These are phyloP conservation scores for Pseudocercospora crystallina DNA, from an alignment of 2,329 filamentous ascomycete species.

Conservation along the genomic window DNA sequence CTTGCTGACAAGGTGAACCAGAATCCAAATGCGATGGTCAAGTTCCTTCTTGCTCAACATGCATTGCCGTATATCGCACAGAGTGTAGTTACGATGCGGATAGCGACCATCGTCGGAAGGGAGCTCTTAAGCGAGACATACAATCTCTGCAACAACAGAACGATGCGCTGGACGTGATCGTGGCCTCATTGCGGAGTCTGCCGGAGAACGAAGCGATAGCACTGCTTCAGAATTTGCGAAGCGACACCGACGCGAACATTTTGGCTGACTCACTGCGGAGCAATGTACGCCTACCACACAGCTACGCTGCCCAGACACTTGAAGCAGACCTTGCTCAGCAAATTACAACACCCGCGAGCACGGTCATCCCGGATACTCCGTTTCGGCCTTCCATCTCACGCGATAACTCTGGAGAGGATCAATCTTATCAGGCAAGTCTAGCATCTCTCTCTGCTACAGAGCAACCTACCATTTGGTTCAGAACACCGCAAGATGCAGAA, in stretches of 20 bases:
- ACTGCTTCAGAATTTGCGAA: constrained; percentile 45
- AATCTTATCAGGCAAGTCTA: not conserved
- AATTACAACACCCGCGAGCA: constrained; percentile 22
- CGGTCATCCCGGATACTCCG: constrained; percentile 5
- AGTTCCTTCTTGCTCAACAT: constrained; percentile 51
- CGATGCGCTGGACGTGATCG: constrained; percentile 41
- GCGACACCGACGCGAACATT: constrained; percentile 40
- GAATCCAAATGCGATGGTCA: constrained; percentile 49
- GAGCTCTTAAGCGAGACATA: constrained; percentile 42
- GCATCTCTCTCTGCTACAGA: constrained; percentile 8
- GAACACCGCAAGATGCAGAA: constrained; percentile 34
- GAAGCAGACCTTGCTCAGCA: constrained; percentile 35
- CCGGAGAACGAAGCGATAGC: constrained; percentile 47
- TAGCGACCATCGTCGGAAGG: constrained; percentile 48
- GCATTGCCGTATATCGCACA: constrained; percentile 52
- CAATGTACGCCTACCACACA: constrained; percentile 38
- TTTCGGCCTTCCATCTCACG: constrained; percentile 17
- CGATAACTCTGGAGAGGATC: constrained; percentile 20
- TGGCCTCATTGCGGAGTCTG: constrained; percentile 44
- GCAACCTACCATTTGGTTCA: constrained; percentile 29
- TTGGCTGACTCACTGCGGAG: constrained; percentile 43
- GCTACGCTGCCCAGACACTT: constrained; percentile 32
- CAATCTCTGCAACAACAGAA: constrained; percentile 38
- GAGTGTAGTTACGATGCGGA: constrained; percentile 52
- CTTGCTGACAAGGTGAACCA: constrained; percentile 10